Evolutionary conservation across 2,329 filamentous ascomycete genomes (phyloP).

Genomic region (Apiospora pterosperma): DNA sequence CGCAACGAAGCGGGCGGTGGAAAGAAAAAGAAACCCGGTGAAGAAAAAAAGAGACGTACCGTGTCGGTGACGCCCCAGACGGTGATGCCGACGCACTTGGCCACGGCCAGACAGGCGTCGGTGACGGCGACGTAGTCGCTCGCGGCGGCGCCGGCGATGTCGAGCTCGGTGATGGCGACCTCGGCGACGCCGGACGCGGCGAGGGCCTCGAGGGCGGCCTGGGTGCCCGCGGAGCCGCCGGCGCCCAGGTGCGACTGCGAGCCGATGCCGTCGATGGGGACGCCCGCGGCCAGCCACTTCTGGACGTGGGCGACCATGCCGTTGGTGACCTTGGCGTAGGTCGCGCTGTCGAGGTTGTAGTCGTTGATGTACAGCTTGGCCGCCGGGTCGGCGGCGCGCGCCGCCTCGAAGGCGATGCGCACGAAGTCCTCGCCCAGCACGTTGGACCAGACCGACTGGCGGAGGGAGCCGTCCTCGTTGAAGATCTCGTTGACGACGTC

Average conservation of each 20-base stretch:
- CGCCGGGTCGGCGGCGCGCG: constrained; percentile 60
- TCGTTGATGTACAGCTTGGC: constrained; percentile 78
- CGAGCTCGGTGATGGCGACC: constrained; percentile 59
- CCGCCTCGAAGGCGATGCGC: constrained; percentile 65
- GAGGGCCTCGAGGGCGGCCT: constrained; percentile 42
- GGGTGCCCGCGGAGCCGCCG: constrained; percentile 34
- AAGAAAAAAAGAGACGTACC: constrained; percentile 24
- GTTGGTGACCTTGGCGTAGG: constrained; percentile 51
- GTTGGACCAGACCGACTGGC: constrained; percentile 60
- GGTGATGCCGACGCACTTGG: constrained; percentile 63
- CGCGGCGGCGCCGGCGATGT: constrained; percentile 57
- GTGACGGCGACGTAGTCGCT: constrained; percentile 57
- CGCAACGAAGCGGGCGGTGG: neutral
- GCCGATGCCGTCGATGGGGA: constrained; percentile 59
- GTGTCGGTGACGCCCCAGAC: constrained; percentile 54
- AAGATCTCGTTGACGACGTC: constrained; percentile 67
- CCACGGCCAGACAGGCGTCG: constrained; percentile 54
- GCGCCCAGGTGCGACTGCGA: constrained; percentile 42
- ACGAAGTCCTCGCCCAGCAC: constrained; percentile 70
- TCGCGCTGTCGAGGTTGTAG: constrained; percentile 62
- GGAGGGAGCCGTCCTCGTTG: constrained; percentile 57
- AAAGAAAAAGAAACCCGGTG: neutral
- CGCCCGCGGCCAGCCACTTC: constrained; percentile 58
- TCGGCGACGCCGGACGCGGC: constrained; percentile 44
- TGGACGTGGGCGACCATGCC: constrained; percentile 55